Base-by-base conservation (phyloP, 345 rosid genomes). In the Camelina sativa region DNA sequence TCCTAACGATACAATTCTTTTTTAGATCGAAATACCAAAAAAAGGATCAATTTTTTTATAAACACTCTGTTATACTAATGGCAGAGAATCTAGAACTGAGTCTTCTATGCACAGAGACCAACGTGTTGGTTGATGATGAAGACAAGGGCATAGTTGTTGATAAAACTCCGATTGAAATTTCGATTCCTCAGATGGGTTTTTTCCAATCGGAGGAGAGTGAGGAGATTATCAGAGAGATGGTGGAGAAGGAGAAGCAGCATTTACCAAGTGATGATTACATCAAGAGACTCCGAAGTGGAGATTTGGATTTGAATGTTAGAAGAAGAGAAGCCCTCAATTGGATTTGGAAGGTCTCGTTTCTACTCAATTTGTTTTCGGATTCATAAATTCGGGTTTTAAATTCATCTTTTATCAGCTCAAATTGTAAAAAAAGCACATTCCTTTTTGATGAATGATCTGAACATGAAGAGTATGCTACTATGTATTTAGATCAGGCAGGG, bases 251-350 rank as follows among this genome's bases (percentile, higher is more conserved):
- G 84, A 48, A 63, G 20, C 80, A 85, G 67, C 88, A 81, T 78
- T 79, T 82, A 82, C 88, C 88, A 23, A 74, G 51, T 63, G 74
- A 77, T 73, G 89, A 81, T 82, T 90, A 86, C 76, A 70, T 88
- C 65, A 77, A 59, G 68, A 85, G 88, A 76, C 78, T 90, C 23
- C 76, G 77, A 40, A 75, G 69, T 74, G 89, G 91, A 62, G 89
- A 84, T 73, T 79, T 82, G 80, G 88, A 84, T 67, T 71, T 83
- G 82, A 81, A 74, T 63, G 79, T 63, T 40, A 84, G 84, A 74
- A 86, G 93, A 77, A 84, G 78, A 64, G 83, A 85, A 68, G 89
- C 89, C 81, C 77, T 86, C 61, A 75, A 86, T 67, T 90, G 96
- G 96, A 86, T 90, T 80, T 76, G 50, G 72, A 88, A 88, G 92